Evolutionary conservation across 352 stramenopile genomes (phyloP).

Genomic region (Thraustochytrium aureum): DNA sequence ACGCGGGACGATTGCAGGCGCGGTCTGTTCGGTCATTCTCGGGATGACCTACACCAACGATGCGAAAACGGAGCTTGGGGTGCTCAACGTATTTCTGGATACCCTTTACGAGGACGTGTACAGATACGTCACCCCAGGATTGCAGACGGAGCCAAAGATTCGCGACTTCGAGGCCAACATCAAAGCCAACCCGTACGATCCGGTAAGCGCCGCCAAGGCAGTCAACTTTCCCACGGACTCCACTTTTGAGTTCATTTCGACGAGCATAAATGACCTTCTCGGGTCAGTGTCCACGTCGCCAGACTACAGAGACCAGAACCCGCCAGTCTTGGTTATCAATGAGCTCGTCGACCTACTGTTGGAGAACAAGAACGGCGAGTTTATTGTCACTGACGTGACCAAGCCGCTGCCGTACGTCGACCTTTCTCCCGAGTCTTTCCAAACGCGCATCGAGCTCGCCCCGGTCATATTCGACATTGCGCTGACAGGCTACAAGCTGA

Average conservation of each 20-base stretch:
- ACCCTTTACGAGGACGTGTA: no score
- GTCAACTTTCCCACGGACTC: conserved; percentile 10
- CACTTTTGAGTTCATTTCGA: conserved; percentile 11
- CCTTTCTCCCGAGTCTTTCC: background rate
- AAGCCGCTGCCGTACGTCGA: background rate
- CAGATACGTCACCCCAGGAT: no score
- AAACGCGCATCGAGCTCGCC: background rate
- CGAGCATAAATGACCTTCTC: conserved; percentile 11
- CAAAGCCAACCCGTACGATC: no score
- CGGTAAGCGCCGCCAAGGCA: no score
- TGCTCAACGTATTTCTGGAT: no score
- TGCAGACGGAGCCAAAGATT: no score
- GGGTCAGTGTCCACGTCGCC: background rate
- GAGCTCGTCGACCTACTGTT: background rate
- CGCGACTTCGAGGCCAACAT: no score
- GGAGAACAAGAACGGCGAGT: background rate
- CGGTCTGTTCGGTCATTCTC: no score
- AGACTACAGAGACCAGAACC: background rate
- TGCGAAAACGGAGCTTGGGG: no score
- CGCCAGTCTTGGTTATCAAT: background rate
- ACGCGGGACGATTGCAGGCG: no score
- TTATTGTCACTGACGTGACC: background rate
- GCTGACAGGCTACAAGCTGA: background rate
- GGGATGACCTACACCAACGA: no score
- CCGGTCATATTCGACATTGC: background rate